phyloP scores from a whole-genome alignment of 179 eudicot genomes.

The Heliamphora pulchella region DNA sequence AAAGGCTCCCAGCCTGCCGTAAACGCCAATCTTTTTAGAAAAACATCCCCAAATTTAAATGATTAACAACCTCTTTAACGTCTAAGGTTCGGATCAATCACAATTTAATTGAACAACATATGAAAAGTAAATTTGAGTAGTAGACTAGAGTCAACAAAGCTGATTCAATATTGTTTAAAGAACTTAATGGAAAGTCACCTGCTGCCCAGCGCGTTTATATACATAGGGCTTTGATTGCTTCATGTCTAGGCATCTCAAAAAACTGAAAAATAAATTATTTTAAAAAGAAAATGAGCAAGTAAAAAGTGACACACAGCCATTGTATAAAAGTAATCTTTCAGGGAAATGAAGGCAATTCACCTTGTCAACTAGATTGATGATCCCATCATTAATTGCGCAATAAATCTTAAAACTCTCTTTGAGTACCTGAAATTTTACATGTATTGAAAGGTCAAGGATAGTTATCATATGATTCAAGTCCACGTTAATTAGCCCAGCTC shows the following conservation, averaged over 20 bases:
- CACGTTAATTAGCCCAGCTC: background rate
- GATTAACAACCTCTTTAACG: background rate
- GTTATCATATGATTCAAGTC: background rate
- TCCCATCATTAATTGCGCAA: conserved; percentile 89
- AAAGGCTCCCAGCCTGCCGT: conserved; percentile 70
- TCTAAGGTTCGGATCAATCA: background rate
- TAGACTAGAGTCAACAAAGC: background rate
- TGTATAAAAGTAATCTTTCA: background rate
- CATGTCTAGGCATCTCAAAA: conserved; percentile 97
- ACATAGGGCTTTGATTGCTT: conserved; percentile 83
- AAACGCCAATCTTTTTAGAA: conserved; percentile 8
- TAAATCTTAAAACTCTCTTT: conserved; percentile 92
- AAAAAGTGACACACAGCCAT: background rate
- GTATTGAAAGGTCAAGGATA: background rate
- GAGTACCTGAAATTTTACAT: conserved; percentile 47
- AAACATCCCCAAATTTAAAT: background rate
- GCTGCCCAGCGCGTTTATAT: conserved; percentile 86
- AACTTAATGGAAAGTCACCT: conserved; percentile 37
- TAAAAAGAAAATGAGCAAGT: background rate
- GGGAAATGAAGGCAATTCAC: conserved; percentile 25
- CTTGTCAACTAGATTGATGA: conserved; percentile 85
- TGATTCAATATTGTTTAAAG: background rate
- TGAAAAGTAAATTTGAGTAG: background rate
- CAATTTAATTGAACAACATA: too few species aligned
- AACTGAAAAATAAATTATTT: conserved; percentile 42